Percentiles rank a stretch among this genome's conserved stretches.
Evolutionary conservation across 306 rosid genomes (phyloP).

Genomic region (Quercus dentata): DNA sequence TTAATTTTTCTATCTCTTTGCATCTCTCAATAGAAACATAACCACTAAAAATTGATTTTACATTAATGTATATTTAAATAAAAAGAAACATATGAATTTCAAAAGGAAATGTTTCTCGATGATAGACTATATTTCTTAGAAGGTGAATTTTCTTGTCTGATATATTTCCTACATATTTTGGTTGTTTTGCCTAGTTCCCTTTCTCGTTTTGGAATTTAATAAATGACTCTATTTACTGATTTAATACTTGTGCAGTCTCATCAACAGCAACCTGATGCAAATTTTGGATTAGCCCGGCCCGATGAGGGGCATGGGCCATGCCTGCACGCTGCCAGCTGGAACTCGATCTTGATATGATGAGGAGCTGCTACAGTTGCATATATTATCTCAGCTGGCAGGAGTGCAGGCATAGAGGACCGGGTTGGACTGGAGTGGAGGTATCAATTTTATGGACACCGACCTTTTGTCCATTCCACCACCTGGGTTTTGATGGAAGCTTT

Average conservation of each 20-base stretch:
- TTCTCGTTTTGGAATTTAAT: conserved; percentile 5
- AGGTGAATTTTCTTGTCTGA: not conserved
- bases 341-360: conserved; percentile 26
- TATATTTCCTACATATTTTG: not conserved
- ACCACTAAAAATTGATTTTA: no score
- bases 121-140: not conserved
- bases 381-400: conserved; percentile 54
- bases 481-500: conserved; percentile 58
- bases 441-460: conserved; percentile 14
- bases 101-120: no score
- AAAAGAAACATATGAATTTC: no score
- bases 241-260: conserved; percentile 60
- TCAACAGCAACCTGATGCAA: conserved; percentile 88
- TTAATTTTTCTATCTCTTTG: no score
- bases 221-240: not conserved
- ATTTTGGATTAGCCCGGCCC: conserved; percentile 99
- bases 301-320: conserved; percentile 99
- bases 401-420: conserved; percentile 87
- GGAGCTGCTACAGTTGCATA: conserved; percentile 27
- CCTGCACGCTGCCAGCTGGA: conserved; percentile 79
- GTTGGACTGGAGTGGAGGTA: conserved; percentile 56
- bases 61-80: no score
- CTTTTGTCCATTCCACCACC: conserved; percentile 45
- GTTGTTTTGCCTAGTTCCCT: not conserved
- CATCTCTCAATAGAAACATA: no score